Evolutionary conservation across 169 alveolate genomes (phyloP).

Genomic region (Plasmodium gonderi): DNA sequence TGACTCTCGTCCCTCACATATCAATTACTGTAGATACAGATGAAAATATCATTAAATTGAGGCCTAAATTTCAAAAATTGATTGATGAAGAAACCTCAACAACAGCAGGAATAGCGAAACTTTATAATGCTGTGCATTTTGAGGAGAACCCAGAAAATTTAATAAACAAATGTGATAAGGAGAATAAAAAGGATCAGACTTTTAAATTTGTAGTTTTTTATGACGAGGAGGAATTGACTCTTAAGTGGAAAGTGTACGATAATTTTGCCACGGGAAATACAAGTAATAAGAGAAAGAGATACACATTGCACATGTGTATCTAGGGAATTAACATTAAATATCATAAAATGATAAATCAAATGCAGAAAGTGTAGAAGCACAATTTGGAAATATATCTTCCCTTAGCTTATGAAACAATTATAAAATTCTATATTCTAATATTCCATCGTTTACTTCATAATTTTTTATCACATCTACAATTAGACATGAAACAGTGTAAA

Average conservation of each 20-base stretch:
- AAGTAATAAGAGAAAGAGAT: background rate
- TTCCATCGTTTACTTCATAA: no score
- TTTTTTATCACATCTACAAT: background rate
- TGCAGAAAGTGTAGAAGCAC: no score
- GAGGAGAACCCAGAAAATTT: background rate
- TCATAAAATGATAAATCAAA: background rate
- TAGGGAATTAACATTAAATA: background rate
- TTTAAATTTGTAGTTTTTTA: background rate
- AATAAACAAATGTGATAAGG: background rate
- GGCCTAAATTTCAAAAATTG: background rate
- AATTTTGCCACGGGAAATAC: background rate
- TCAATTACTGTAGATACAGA: background rate
- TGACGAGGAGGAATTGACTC: background rate
- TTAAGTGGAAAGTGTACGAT: slow-evolving; percentile 7
- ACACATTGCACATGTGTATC: background rate
- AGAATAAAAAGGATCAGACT: background rate
- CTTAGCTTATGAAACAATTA: no score
- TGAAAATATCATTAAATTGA: background rate
- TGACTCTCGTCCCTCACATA: slow-evolving; percentile 3
- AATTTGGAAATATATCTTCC: no score
- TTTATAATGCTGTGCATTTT: background rate
- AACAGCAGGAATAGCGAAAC: background rate
- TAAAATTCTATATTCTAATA: no score
- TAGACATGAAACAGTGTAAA: background rate
- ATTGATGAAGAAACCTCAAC: background rate